Evolutionary conservation across 257 asterid species (phyloP).

Genomic region (Salvia splendens): DNA sequence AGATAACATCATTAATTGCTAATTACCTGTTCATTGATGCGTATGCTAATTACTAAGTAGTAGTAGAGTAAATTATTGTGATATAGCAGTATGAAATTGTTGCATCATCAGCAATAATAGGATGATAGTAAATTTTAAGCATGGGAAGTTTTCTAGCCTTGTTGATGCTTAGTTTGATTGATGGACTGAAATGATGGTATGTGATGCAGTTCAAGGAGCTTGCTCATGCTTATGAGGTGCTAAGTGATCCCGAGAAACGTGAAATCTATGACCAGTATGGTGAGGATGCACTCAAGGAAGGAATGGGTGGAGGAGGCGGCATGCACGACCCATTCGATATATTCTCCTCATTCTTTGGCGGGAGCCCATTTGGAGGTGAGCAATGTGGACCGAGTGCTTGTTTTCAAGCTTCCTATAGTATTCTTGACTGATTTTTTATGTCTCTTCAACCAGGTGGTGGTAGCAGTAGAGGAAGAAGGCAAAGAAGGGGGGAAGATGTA

Average conservation of each 20-base stretch:
- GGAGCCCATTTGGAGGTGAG: constrained; percentile 50
- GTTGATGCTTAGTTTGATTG: background rate
- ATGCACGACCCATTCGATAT: constrained; percentile 59
- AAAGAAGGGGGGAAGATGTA: constrained; percentile 57
- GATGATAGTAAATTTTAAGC: too few relatives aligned
- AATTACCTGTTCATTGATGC: too few relatives aligned
- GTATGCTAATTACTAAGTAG: too few relatives aligned
- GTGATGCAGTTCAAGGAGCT: constrained; percentile 58
- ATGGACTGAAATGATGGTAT: background rate
- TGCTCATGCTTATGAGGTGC: constrained; percentile 59
- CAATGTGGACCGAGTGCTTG: background rate
- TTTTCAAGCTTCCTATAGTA: background rate
- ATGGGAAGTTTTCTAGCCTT: too few relatives aligned
- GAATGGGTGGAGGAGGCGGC: constrained; percentile 60
- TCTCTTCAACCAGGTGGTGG: constrained; percentile 46
- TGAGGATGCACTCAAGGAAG: constrained; percentile 64
- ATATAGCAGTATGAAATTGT: too few relatives aligned
- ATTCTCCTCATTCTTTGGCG: constrained; percentile 57
- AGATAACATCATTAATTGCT: too few relatives aligned
- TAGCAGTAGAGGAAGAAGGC: constrained; percentile 60
- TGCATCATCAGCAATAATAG: too few relatives aligned
- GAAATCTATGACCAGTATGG: constrained; percentile 61
- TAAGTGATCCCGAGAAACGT: constrained; percentile 58
- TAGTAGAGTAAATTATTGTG: too few relatives aligned
- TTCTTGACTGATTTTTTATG: background rate